A percentile compares a stretch with the other conserved stretches of the same genome.
Evolutionary conservation across 2,329 filamentous ascomycete species (phyloP).

Genomic region (Ascochyta lentis): DNA sequence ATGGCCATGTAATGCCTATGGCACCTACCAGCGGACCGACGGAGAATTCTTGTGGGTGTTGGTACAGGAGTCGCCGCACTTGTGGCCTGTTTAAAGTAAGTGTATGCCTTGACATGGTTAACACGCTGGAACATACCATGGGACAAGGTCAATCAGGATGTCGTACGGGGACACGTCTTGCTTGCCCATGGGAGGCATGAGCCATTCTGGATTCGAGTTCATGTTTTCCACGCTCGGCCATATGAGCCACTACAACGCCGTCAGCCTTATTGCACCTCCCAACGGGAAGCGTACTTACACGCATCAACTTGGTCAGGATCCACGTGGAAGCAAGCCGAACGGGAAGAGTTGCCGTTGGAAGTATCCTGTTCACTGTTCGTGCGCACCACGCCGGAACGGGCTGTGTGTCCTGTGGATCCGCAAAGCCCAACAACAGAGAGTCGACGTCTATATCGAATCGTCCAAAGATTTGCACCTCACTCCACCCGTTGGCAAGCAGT

Average conservation of each 20-base stretch:
- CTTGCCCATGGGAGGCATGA: conserved; percentile 39
- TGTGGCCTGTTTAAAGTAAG: conserved; percentile 40
- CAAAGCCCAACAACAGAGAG: conserved; percentile 42
- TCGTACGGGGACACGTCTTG: conserved; percentile 42
- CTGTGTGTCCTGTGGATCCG: conserved; percentile 42
- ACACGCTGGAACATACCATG: conserved; percentile 35
- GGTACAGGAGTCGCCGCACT: conserved; percentile 42
- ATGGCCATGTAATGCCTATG: conserved; percentile 42
- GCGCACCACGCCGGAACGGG: conserved; percentile 45
- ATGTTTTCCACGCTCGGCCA: conserved; percentile 48
- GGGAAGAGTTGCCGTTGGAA: conserved; percentile 34
- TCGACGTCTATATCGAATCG: conserved; percentile 45
- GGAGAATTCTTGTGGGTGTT: conserved; percentile 40
- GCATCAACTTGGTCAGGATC: conserved; percentile 46
- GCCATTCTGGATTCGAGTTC: conserved; percentile 45
- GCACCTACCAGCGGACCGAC: conserved; percentile 37
- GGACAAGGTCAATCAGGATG: conserved; percentile 43
- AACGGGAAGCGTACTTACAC: conserved; percentile 30
- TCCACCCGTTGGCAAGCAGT: conserved; percentile 43
- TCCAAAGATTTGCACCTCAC: conserved; percentile 42
- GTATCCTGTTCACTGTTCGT: conserved; percentile 40
- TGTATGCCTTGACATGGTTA: not conserved
- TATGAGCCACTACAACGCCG: conserved; percentile 40
- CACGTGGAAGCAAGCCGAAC: conserved; percentile 42
- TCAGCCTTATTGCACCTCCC: conserved; percentile 15